Base-by-base conservation (phyloP, 768 basidiomycete genomes). In the Kwoniella europaea region DNA sequence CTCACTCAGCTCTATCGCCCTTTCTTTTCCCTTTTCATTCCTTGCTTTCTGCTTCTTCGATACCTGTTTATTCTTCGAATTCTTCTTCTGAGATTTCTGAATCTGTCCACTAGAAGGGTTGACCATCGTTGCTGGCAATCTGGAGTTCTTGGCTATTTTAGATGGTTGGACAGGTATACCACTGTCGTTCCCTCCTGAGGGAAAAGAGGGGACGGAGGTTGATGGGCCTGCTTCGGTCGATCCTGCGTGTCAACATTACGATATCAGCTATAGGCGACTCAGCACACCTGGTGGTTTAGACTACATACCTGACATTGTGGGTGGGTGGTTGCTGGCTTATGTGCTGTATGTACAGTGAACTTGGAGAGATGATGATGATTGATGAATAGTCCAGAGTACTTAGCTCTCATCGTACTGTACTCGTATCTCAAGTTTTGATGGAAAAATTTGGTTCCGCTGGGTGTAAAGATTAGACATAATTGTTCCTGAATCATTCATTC, bases 111-210 rank as follows among this genome's bases (percentile, higher is more conserved):
- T 24, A 15, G 70, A 29, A 2, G 76, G 65, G 20, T 65, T 74
- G 60, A 79, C 61, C 78, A 79, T 79, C 12, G 78, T 79, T 24
- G 78, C 78, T 67, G 78, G 78, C 0, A 79, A 58, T 15, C 78
- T 65, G 20, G 71, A 52, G 63, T 79, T 79, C 43, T 76, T 76
- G 58, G 78, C 76, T 16, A 79, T 29, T 60, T 79, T 79, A 24
- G 73, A 22, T 3, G 77, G 74, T 43, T 55, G 72, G 4, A 69
- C 65, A 12, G 63, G 62, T 12, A 52, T 50, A 0, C 46, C 46
- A 18, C 13, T 13, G 12, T 50, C 46, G 12, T 50, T 13, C 46
- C 46, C 46, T 50, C 46, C 46, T 50, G 46, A 13, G 13, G 46
- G 12, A 1, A 50, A 50, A 6, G 46, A 50, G 5, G 46, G 18